Evolutionary conservation across 768 basidiomycete species (phyloP), one percentile per base, ranked within the genome.

Genomic region (Pholiota microspora): DNA sequence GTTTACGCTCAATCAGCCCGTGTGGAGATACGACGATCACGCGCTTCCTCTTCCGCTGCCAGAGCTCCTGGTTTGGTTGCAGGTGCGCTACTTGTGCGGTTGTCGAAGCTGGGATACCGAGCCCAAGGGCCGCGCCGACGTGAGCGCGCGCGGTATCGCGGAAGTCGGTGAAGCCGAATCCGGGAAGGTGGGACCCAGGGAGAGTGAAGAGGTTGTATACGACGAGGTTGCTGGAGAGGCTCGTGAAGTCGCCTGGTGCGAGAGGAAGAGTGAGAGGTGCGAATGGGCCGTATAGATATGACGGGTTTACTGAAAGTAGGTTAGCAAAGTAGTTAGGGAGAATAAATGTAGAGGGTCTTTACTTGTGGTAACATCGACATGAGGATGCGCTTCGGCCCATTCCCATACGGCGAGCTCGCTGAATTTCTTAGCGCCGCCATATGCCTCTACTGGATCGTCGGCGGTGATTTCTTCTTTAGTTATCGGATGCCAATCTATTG

Each of bases 321-420:
- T 10, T 13, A 27, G 54, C 1, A 36, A 32, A 32, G 13, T 4
- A 13, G 48, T 18, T 32, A 1, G 45, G 23, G 6, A 7, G 15
- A 16, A 9, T n/a, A n/a, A n/a, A n/a, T n/a, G 24, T 5, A 29
- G 10, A 47, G 16, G 59, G 16, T 69, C n/a, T n/a, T 49, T 58
- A 77, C 76, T 45, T 3, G 71, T 67, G 1, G 72, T 73, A 51
- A 77, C 63, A 21, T 76, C 73, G 28, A 75, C 59, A 35, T 75
- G 58, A 0, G 71, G 71, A 54, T 78, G 69, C 25, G 68, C 66
- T 9, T 73, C 73, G 4, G 69, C 73, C 63, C 71, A 76, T 25
- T 74, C 67, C 76, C 77, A 77, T 10, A 73, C 68, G 2, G 72
- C 74, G 10, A 62, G 60, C 53, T 78, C 77, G 0, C 75, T 69